These are phyloP conservation scores for Boletus rufocinnamomeus DNA, from an alignment of 768 basidiomycete genomes.

Conservation along the genomic window DNA sequence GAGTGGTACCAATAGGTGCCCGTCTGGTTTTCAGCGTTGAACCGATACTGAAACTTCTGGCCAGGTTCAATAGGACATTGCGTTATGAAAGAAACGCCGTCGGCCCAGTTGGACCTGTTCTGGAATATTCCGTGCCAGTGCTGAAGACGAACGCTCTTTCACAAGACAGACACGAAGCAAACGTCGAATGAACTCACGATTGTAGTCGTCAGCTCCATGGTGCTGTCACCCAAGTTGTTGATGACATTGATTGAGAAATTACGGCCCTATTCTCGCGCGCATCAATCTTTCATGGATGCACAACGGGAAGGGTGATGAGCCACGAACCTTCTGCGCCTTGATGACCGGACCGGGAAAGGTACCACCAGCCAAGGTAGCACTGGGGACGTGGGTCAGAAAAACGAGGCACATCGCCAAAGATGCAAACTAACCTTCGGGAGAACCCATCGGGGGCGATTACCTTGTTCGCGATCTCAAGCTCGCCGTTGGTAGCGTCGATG, in stretches of 20 bases:
- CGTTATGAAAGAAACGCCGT: constrained; percentile 45
- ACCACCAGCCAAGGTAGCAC: constrained; percentile 48
- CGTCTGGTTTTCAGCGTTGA: constrained; percentile 39
- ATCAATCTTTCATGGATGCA: not conserved
- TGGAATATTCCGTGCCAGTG: constrained; percentile 41
- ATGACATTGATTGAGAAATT: constrained; percentile 40
- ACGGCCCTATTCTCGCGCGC: constrained; percentile 29
- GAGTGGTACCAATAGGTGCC: constrained; percentile 56
- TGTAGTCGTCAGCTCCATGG: constrained; percentile 38
- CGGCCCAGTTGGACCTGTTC: constrained; percentile 35
- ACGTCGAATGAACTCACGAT: constrained; percentile 32
- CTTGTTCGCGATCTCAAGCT: constrained; percentile 44
- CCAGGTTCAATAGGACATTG: constrained; percentile 48
- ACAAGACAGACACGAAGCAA: not conserved
- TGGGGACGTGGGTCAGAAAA: constrained; percentile 14
- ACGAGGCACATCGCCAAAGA: not conserved
- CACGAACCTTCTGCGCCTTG: constrained; percentile 40
- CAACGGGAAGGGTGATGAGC: not conserved
- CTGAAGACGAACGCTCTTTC: constrained; percentile 13
- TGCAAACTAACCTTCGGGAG: constrained; percentile 34
- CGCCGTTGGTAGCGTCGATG: constrained; percentile 29
- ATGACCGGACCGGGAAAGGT: constrained; percentile 53
- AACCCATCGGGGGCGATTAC: constrained; percentile 55
- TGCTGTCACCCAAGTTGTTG: constrained; percentile 34
- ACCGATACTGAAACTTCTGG: constrained; percentile 43